Evolutionary conservation across 2,329 filamentous ascomycete genomes (phyloP).

Genomic region (Neofusicoccum umdonicola): DNA sequence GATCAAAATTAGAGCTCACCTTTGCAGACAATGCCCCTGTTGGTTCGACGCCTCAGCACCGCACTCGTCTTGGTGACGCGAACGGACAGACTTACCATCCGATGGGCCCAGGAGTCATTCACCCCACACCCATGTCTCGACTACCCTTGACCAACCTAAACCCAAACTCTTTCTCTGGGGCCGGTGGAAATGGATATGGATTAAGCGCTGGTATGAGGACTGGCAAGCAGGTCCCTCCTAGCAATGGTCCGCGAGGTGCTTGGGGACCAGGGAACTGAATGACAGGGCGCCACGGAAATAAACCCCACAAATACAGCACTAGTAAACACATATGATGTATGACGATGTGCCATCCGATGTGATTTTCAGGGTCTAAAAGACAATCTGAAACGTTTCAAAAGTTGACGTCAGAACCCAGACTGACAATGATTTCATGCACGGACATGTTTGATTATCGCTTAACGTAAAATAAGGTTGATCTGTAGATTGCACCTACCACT

Average conservation of each 20-base stretch:
- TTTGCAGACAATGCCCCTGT: constrained; percentile 26
- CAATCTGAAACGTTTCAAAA: too few species aligned
- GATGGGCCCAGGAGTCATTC: constrained; percentile 25
- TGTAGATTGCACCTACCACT: too few species aligned
- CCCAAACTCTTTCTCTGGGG: constrained; percentile 23
- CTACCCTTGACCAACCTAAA: constrained; percentile 30
- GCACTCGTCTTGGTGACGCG: constrained; percentile 28
- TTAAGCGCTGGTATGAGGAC: constrained; percentile 30
- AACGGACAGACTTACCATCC: constrained; percentile 25
- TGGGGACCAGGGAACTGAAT: neutral
- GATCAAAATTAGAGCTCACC: neutral
- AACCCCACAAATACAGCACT: neutral
- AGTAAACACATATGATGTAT: neutral
- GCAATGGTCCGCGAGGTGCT: neutral
- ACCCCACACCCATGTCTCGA: constrained; percentile 32
- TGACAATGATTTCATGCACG: too few species aligned
- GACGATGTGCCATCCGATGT: too few species aligned
- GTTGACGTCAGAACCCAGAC: too few species aligned
- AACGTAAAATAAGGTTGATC: too few species aligned
- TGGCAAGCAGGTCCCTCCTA: constrained; percentile 25
- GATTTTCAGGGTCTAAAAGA: too few species aligned
- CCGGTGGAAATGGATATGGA: constrained; percentile 27
- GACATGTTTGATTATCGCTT: too few species aligned
- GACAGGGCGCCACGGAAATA: neutral
- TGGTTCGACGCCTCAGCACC: constrained; percentile 27